Evolutionary conservation across 768 basidiomycete species (phyloP).

Genomic region (Tremella fuciformis): DNA sequence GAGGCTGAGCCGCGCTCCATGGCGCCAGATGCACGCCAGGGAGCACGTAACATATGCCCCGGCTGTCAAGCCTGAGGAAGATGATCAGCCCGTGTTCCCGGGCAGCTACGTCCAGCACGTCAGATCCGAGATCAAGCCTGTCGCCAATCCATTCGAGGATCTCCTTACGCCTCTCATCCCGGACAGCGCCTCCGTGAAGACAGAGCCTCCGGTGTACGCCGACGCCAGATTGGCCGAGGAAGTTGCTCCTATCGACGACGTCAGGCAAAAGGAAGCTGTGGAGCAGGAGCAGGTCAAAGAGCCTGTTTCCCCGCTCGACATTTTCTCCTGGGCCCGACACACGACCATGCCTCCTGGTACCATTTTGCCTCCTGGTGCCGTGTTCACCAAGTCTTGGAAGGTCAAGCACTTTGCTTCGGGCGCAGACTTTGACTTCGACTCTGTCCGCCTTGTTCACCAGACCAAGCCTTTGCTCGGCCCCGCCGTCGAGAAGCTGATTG

Average conservation of each 20-base stretch:
- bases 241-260: not conserved
- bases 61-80: too few relatives aligned
- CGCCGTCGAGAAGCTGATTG: constrained; percentile 16
- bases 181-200: not conserved
- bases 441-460: constrained; percentile 23
- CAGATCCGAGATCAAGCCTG: not conserved
- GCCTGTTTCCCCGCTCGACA: constrained; percentile 28
- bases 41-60: too few relatives aligned
- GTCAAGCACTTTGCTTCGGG: constrained; percentile 48
- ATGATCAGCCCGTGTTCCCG: too few relatives aligned
- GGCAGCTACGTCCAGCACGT: too few relatives aligned
- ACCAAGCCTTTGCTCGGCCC: constrained; percentile 17
- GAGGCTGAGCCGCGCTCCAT: too few relatives aligned
- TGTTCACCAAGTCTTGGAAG: constrained; percentile 52
- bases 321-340: constrained; percentile 45
- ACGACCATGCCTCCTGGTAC: constrained; percentile 48
- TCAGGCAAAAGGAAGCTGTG: not conserved
- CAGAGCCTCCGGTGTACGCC: not conserved
- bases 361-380: constrained; percentile 45
- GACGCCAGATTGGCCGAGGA: not conserved
- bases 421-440: constrained; percentile 36
- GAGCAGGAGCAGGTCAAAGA: constrained; percentile 6
- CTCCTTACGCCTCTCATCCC: not conserved
- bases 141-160: not conserved
- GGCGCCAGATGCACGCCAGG: too few relatives aligned